These are phyloP conservation scores for Chernovozyma aurita DNA, from an alignment of 1,139 yeast genomes.

Conservation along the genomic window DNA sequence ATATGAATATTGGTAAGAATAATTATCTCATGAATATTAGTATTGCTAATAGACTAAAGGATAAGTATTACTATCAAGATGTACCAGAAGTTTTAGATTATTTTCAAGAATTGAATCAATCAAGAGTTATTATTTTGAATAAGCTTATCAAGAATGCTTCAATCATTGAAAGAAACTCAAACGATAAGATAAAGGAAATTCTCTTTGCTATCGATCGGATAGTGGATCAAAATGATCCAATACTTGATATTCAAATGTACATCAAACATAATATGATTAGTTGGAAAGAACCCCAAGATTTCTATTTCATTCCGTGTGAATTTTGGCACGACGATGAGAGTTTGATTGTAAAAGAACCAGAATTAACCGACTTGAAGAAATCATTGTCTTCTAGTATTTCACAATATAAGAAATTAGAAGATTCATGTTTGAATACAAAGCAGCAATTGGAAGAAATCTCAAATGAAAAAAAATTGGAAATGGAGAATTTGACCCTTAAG, in stretches of 20 bases:
- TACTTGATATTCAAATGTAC: conserved; percentile 83
- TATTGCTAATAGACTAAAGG: conserved; percentile 85
- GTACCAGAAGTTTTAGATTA: conserved; percentile 87
- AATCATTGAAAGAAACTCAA: conserved; percentile 55
- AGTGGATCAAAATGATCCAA: conserved; percentile 68
- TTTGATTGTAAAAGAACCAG: conserved; percentile 59
- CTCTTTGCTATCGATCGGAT: conserved; percentile 53
- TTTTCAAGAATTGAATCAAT: conserved; percentile 79
- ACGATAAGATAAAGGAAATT: conserved; percentile 49
- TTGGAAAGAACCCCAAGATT: conserved; percentile 88
- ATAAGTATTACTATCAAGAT: conserved; percentile 90
- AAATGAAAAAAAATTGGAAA: conserved; percentile 28
- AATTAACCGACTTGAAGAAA: conserved; percentile 61
- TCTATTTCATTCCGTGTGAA: conserved; percentile 79
- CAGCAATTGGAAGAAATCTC: conserved; percentile 49
- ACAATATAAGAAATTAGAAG: conserved; percentile 41
- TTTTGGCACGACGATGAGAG: conserved; percentile 97
- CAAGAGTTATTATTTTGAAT: conserved; percentile 70
- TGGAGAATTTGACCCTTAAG: conserved; percentile 33
- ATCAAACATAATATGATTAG: conserved; percentile 72
- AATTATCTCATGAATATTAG: conserved; percentile 75
- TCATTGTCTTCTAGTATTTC: conserved; percentile 48
- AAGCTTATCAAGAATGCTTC: conserved; percentile 63
- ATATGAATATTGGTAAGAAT: conserved; percentile 86
- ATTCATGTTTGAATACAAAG: conserved; percentile 42